These are phyloP conservation scores for Jacaranda copaia DNA, from an alignment of 257 asterid species.

Conservation along the genomic window DNA sequence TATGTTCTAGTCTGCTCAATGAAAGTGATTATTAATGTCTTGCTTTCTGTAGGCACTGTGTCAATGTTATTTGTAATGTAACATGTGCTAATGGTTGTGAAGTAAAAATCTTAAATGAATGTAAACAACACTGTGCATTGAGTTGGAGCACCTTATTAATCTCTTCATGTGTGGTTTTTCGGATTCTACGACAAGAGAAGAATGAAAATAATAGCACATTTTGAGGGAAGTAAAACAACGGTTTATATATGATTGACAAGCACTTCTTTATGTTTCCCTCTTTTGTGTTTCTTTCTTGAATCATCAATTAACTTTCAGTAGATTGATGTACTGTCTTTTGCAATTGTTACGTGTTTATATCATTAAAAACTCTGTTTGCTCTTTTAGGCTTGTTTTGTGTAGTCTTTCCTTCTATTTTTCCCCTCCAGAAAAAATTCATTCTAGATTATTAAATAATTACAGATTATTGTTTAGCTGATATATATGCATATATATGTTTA, in stretches of 20 bases:
- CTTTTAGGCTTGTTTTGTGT: too few relatives aligned
- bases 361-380: too few relatives aligned
- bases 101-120: conserved; percentile 5
- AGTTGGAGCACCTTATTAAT: not conserved
- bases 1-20: not conserved
- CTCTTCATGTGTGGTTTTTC: not conserved
- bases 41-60: not conserved
- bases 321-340: not conserved
- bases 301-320: not conserved
- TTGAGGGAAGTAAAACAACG: conserved; percentile 1
- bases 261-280: not conserved
- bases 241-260: not conserved
- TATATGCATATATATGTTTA: too few relatives aligned
- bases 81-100: not conserved
- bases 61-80: not conserved
- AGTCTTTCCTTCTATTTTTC: too few relatives aligned
- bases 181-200: not conserved
- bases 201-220: not conserved
- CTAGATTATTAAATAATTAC: too few relatives aligned
- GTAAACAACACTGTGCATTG: conserved; percentile 1
- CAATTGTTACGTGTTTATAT: too few relatives aligned
- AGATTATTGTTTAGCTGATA: too few relatives aligned
- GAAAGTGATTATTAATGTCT: conserved; percentile 18
- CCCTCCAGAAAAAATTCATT: too few relatives aligned
- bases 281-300: not conserved